phyloP scores from a whole-genome alignment of 805 yeast genomes.

The Sungouiozyma ichnusensis region DNA sequence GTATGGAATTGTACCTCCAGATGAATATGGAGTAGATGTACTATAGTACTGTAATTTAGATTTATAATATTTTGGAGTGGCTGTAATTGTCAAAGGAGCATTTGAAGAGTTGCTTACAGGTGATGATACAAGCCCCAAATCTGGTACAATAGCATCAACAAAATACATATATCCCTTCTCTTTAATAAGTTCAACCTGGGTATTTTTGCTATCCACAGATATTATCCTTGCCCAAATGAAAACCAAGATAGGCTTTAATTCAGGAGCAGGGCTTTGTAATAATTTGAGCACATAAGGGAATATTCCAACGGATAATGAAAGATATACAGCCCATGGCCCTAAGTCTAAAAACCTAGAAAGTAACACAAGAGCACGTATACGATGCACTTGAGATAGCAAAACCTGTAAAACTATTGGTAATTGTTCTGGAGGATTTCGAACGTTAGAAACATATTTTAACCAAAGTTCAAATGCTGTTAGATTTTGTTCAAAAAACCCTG shows the following conservation, averaged over 20 bases:
- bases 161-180: constrained; percentile 88
- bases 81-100: constrained; percentile 16
- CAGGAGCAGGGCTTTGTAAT: constrained; percentile 90
- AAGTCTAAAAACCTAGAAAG: constrained; percentile 79
- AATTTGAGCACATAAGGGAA: constrained; percentile 89
- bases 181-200: constrained; percentile 85
- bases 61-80: constrained; percentile 1
- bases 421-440: constrained; percentile 87
- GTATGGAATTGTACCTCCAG: constrained; percentile 2
- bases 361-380: constrained; percentile 77
- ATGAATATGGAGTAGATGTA: constrained; percentile 1
- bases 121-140: constrained; percentile 15
- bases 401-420: constrained; percentile 90
- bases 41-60: background rate
- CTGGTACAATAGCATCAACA: constrained; percentile 59
- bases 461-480: constrained; percentile 93
- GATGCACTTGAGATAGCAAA: constrained; percentile 83
- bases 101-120: constrained; percentile 14
- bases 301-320: constrained; percentile 87
- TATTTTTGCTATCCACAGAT: constrained; percentile 85
- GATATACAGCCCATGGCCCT: constrained; percentile 96
- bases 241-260: constrained; percentile 83
- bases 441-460: constrained; percentile 82
- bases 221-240: constrained; percentile 97
- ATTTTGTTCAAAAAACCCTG: constrained; percentile 92